Evolutionary conservation across 2,329 filamentous ascomycete genomes (phyloP).

Genomic region (Dactylellina haptotyla): DNA sequence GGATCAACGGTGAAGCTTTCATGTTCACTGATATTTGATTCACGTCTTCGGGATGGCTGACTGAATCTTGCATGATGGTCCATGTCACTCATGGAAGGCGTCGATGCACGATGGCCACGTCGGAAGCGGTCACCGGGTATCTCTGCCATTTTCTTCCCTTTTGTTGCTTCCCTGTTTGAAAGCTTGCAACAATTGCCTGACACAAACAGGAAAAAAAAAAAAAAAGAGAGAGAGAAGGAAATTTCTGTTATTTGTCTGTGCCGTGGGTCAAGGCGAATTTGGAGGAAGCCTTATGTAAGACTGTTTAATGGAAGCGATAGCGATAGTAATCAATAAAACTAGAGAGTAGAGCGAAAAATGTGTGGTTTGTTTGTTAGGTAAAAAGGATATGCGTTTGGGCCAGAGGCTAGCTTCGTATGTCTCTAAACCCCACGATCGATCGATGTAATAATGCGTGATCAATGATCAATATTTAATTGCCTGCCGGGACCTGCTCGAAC

Average conservation of each 20-base stretch:
- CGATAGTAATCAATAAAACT: conserved; percentile 54
- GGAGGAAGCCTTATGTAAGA: conserved; percentile 53
- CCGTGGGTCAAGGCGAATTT: conserved; percentile 52
- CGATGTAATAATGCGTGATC: conserved; percentile 51
- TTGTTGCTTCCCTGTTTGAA: conserved; percentile 35
- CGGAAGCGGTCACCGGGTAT: conserved; percentile 52
- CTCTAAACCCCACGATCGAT: conserved; percentile 43
- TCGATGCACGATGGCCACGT: conserved; percentile 53
- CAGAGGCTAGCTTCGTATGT: conserved; percentile 34
- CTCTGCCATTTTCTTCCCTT: conserved; percentile 48
- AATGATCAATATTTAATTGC: conserved; percentile 50
- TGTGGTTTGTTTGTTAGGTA: conserved; percentile 40
- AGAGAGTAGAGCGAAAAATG: conserved; percentile 48
- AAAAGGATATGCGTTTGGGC: conserved; percentile 39
- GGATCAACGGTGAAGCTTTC: conserved; percentile 50
- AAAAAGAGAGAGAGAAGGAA: conserved; percentile 16
- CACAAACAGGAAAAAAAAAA: conserved; percentile 1
- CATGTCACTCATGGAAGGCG: conserved; percentile 48
- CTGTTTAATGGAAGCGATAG: conserved; percentile 39
- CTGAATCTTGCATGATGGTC: conserved; percentile 54
- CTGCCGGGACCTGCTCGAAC: conserved; percentile 32
- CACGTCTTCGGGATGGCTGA: conserved; percentile 50
- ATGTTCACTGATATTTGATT: conserved; percentile 53
- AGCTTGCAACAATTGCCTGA: conserved; percentile 35
- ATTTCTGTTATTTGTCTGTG: conserved; percentile 39